These are phyloP conservation scores for Silene coronaria DNA, from an alignment of 179 eudicot genomes.

Conservation along the genomic window DNA sequence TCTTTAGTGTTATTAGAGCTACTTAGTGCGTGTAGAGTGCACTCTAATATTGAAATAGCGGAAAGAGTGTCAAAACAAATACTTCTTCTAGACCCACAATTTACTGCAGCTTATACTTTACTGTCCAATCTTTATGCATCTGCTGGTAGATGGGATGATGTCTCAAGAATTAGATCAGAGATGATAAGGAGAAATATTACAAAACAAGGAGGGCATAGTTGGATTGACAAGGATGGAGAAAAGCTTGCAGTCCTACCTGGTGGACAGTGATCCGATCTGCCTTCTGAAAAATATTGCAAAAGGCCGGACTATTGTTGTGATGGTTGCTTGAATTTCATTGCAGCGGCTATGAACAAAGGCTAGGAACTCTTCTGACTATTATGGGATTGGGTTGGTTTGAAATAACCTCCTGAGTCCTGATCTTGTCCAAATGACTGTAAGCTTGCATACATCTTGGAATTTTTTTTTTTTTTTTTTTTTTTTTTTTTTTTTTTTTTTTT, in stretches of 20 bases:
- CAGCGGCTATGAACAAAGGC: slow-evolving; percentile 20
- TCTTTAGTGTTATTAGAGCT: slow-evolving; percentile 50
- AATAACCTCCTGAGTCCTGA: neutral
- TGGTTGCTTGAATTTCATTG: neutral
- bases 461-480: too few relatives aligned
- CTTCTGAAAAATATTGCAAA: slow-evolving; percentile 21
- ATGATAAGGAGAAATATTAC: slow-evolving; percentile 46
- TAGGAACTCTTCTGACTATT: slow-evolving; percentile 24
- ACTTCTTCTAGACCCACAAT: slow-evolving; percentile 46
- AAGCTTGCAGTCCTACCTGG: slow-evolving; percentile 32
- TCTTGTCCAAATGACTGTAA: neutral
- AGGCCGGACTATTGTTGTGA: slow-evolving; percentile 20
- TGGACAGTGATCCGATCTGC: slow-evolving; percentile 32
- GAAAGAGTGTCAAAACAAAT: slow-evolving; percentile 49
- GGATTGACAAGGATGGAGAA: slow-evolving; percentile 46
- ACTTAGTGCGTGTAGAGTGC: slow-evolving; percentile 55
- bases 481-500: too few relatives aligned
- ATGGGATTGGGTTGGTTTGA: slow-evolving; percentile 26
- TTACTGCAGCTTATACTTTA: slow-evolving; percentile 58
- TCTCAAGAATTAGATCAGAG: slow-evolving; percentile 51
- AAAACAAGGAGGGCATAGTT: slow-evolving; percentile 58
- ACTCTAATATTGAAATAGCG: slow-evolving; percentile 51
- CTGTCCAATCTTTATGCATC: slow-evolving; percentile 77
- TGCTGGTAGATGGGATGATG: slow-evolving; percentile 65
- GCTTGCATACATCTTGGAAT: neutral